Conservation (phyloP, 192 early-diverging fungal genomes). For the Mycoemilia scoparia region DNA sequence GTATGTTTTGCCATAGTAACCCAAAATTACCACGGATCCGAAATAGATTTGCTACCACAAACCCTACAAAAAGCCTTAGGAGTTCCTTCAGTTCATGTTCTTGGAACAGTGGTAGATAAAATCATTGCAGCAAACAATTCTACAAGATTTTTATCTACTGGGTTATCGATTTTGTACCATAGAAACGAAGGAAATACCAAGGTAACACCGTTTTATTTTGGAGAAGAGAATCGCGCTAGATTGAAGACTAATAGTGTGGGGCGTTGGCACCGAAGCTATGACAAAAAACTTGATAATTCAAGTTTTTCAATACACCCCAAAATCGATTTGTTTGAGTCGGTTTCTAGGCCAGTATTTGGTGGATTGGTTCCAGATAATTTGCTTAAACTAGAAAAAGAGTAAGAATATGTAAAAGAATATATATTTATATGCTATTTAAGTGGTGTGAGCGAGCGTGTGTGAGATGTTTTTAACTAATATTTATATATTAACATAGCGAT, state of each 20-base stretch:
- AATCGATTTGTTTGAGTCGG: no score
- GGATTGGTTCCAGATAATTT: no score
- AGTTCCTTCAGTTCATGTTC: background rate
- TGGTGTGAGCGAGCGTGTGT: no score
- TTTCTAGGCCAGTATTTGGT: no score
- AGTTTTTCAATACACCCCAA: no score
- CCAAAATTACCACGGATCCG: constrained; percentile 7
- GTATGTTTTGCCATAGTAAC: constrained; percentile 18
- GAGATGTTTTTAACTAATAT: no score
- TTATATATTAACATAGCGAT: no score
- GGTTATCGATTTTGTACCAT: constrained; percentile 13
- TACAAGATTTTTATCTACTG: background rate
- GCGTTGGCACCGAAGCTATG: constrained; percentile 11
- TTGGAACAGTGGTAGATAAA: constrained; percentile 11
- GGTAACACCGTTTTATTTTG: constrained; percentile 15
- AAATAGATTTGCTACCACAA: constrained; percentile 2
- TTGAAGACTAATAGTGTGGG: constrained; percentile 11
- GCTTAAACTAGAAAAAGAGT: no score
- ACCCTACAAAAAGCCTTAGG: background rate
- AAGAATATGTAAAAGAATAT: no score
- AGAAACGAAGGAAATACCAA: background rate
- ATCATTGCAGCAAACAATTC: constrained; percentile 1
- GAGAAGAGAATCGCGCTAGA: constrained; percentile 16
- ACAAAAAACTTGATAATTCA: background rate
- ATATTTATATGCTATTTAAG: no score